Base-by-base conservation (phyloP, 1,284 basidiomycete genomes). In the Vanrija pseudolonga region DNA sequence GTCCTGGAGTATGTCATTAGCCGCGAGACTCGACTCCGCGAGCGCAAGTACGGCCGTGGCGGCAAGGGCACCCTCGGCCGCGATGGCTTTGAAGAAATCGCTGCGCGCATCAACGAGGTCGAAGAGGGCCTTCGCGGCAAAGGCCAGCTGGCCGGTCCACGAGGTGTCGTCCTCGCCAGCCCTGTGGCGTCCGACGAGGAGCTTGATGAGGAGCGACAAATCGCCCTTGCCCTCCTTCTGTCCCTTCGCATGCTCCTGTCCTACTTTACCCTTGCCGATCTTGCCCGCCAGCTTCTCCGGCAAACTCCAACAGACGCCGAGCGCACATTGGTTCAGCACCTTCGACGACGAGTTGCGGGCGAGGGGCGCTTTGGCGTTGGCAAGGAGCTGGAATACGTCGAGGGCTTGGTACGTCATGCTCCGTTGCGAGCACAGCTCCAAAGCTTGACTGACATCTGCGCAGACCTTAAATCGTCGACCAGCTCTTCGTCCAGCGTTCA, bases 171-270 rank as follows among this genome's bases (percentile, higher is more conserved):
- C 28, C 26, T 14, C 48, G 41, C n/a, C 24, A 11, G 24, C 41
- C 47, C 11, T 24, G 36, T 9, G 37, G 54, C 32, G 42, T 52
- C 17, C 39, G 58, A 60, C 26, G 55, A 56, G 15, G 57, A 66
- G 37, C 60, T 73, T 6, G 61, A 64, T 43, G 59, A 66, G 37
- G 53, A 65, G 22, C 61, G 71, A 19, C 62, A 68, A 49, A 62
- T 62, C 9, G 69, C 70, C 0, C 53, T 73, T 18, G 66, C 71
- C 0, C 60, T 76, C 8, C 57, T 74, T 6, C 60, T 76, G 5
- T 72, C 72, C 0, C 55, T 76, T 6, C 60, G 75, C n/a, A 66
- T 76, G 66, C 69, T 68, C 6, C 48, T 76, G 50, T 73, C 71
- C 17, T 76, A 76, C 53, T 73, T 76, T 45, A 68, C 69, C 4